These are phyloP conservation scores for Sporothrix globosa DNA, from an alignment of 2,329 filamentous ascomycete genomes.

Conservation along the genomic window DNA sequence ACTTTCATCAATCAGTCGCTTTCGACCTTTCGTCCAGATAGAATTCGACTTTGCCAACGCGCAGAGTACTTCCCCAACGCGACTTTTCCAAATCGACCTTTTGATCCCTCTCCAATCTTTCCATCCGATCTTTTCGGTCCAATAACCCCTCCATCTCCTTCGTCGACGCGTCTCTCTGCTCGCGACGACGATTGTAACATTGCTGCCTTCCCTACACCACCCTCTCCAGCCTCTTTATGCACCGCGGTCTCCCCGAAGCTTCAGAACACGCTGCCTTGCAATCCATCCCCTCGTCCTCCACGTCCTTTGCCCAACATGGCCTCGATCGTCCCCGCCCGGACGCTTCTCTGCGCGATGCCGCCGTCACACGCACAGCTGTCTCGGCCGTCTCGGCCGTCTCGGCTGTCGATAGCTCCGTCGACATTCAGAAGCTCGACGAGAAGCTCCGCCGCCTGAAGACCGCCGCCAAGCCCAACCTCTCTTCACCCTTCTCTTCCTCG, in stretches of 20 bases:
- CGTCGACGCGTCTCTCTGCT: conserved; percentile 30
- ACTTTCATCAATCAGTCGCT: background rate
- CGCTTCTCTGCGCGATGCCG: conserved; percentile 39
- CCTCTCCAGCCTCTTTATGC: conserved; percentile 60
- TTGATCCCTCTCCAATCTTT: background rate
- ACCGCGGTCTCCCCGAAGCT: conserved; percentile 58
- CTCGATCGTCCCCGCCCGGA: conserved; percentile 50
- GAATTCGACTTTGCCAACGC: conserved; percentile 6
- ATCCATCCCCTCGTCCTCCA: conserved; percentile 42
- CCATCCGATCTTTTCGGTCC: too few relatives aligned
- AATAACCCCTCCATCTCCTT: background rate
- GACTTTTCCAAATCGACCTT: background rate
- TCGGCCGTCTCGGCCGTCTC: background rate
- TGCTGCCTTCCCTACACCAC: background rate
- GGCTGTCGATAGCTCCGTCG: conserved; percentile 41
- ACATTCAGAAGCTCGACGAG: conserved; percentile 53
- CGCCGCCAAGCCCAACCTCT: background rate
- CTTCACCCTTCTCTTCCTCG: background rate
- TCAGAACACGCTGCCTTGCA: conserved; percentile 49
- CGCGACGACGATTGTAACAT: conserved; percentile 29
- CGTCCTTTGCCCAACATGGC: conserved; percentile 60
- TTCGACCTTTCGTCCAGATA: background rate
- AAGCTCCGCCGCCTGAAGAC: conserved; percentile 58
- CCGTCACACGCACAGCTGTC: background rate
- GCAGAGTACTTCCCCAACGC: conserved; percentile 10